Percentiles rank a stretch among this genome's conserved stretches.
These are phyloP conservation scores for Chlorella sorokiniana DNA, from an alignment of 139 green algal species.

Conservation along the genomic window DNA sequence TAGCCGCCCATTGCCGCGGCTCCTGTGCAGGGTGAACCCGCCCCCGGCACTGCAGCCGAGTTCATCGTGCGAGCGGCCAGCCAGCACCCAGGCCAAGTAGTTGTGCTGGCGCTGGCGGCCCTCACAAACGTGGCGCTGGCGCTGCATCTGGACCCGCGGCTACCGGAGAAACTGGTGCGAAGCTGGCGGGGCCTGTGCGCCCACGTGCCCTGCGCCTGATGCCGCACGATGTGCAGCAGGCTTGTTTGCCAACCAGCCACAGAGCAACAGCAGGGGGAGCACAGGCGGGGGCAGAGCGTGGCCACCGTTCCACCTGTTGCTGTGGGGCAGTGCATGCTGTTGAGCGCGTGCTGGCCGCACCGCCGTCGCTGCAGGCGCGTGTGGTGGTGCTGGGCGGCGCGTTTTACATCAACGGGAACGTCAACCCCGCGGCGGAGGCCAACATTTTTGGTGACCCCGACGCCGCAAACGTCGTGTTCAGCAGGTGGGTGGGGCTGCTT, in stretches of 20 bases:
- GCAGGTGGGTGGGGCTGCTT: slow-evolving; percentile 7
- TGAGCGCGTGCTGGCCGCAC: no score
- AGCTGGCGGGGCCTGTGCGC: neutral
- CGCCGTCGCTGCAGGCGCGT: slow-evolving; percentile 37
- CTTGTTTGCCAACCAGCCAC: no score
- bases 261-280: neutral
- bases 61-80: slow-evolving; percentile 75
- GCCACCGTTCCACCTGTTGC: neutral
- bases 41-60: slow-evolving; percentile 60
- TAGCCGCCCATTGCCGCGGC: neutral
- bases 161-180: slow-evolving; percentile 68
- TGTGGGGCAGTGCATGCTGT: no score
- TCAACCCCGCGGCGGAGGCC: slow-evolving; percentile 82
- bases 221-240: no score
- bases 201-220: no score
- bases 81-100: slow-evolving; percentile 63
- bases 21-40: slow-evolving; percentile 16
- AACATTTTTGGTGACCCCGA: slow-evolving; percentile 83
- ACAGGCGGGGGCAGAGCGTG: neutral
- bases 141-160: slow-evolving; percentile 61
- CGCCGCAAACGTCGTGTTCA: slow-evolving; percentile 75
- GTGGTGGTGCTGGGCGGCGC: slow-evolving; percentile 84
- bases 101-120: slow-evolving; percentile 78
- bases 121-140: slow-evolving; percentile 91
- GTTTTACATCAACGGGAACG: slow-evolving; percentile 83